A percentile compares a stretch with the other conserved stretches of the same genome.
These are phyloP conservation scores for Phanerodontia chrysosporium DNA, from an alignment of 768 basidiomycete species.

Conservation along the genomic window DNA sequence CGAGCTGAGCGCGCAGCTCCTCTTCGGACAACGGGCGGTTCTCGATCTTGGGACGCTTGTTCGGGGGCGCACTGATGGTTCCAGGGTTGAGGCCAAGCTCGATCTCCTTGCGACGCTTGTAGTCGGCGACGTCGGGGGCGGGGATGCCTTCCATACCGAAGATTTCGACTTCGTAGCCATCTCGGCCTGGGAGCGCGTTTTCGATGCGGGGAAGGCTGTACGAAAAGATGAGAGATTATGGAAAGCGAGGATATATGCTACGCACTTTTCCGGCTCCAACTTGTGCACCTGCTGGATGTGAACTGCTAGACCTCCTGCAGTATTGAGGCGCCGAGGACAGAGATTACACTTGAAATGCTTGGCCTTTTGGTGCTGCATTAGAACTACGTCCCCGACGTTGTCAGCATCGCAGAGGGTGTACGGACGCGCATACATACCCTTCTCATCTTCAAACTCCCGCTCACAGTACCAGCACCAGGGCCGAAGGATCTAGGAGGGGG, in stretches of 20 bases:
- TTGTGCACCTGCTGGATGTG: constrained; percentile 99
- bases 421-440: constrained; percentile 51
- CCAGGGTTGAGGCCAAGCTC: constrained; percentile 85
- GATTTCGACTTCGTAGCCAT: constrained; percentile 98
- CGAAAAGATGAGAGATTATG: constrained; percentile 4
- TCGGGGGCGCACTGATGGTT: constrained; percentile 74
- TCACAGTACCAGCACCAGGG: constrained; percentile 99
- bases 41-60: constrained; percentile 78
- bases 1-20: constrained; percentile 80
- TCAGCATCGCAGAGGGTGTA: neutral
- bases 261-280: constrained; percentile 82
- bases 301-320: constrained; percentile 95
- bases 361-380: constrained; percentile 99
- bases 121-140: constrained; percentile 89
- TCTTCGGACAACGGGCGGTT: constrained; percentile 77
- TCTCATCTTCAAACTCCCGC: constrained; percentile 98
- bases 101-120: constrained; percentile 92
- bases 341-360: constrained; percentile 98
- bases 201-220: constrained; percentile 81
- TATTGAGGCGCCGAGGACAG: constrained; percentile 93
- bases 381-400: constrained; percentile 46
- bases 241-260: neutral
- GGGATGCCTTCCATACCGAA: constrained; percentile 99
- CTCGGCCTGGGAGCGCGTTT: constrained; percentile 92
- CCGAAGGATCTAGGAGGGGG: constrained; percentile 58